Conservation (phyloP, 495 filamentous ascomycete species). For the Aspergillus sclerotioniger region DNA sequence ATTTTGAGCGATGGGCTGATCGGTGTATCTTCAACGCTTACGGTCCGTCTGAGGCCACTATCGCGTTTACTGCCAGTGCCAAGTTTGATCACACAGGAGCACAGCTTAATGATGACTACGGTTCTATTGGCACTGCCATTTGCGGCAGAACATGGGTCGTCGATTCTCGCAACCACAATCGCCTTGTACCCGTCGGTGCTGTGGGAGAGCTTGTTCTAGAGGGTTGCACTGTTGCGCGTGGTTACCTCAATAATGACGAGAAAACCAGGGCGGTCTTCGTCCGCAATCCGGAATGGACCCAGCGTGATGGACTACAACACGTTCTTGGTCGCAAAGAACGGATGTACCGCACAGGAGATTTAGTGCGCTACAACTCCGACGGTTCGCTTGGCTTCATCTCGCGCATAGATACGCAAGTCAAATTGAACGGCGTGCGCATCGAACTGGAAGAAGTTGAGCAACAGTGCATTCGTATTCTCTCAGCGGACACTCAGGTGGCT, state of each 20-base stretch:
- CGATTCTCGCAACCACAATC: conserved; percentile 54
- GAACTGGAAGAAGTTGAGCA: conserved; percentile 67
- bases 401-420: conserved; percentile 63
- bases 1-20: conserved; percentile 43
- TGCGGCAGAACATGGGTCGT: conserved; percentile 57
- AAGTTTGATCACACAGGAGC: conserved; percentile 42
- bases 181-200: conserved; percentile 57
- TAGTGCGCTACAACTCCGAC: conserved; percentile 53
- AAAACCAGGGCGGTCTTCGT: conserved; percentile 58
- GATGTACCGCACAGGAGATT: conserved; percentile 51
- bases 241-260: conserved; percentile 55
- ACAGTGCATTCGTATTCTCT: conserved; percentile 38
- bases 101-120: conserved; percentile 38
- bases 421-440: conserved; percentile 64
- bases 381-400: conserved; percentile 53
- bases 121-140: conserved; percentile 39
- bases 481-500: conserved; percentile 35
- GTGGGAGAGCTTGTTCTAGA: conserved; percentile 67
- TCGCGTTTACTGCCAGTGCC: conserved; percentile 42
- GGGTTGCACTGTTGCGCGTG: conserved; percentile 58
- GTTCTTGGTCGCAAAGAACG: conserved; percentile 29
- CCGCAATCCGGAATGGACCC: conserved; percentile 50
- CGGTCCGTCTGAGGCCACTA: conserved; percentile 53
- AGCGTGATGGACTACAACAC: conserved; percentile 21
- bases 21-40: conserved; percentile 52